Conservation (phyloP, 768 basidiomycete species). For the Tulasnella sp. region DNA sequence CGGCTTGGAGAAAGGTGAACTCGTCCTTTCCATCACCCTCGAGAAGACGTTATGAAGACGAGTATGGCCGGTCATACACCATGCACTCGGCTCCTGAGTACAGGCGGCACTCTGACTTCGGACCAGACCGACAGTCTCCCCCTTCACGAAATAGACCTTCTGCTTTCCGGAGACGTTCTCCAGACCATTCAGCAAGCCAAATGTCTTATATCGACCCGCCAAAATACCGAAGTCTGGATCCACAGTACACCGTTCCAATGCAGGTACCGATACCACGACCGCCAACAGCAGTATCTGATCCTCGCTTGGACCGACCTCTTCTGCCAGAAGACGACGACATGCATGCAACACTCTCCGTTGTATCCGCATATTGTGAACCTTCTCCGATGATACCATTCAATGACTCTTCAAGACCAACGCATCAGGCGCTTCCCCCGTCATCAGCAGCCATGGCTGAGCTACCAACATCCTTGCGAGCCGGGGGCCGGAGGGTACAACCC, state of each 20-base stretch:
- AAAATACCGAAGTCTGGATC: background rate
- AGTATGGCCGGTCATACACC: background rate
- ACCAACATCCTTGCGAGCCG: slow-evolving; percentile 10
- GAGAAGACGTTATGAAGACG: background rate
- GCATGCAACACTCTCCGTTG: background rate
- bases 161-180: background rate
- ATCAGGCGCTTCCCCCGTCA: background rate
- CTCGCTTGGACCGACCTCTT: background rate
- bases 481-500: background rate
- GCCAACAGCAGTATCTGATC: background rate
- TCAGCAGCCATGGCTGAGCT: background rate
- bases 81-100: slow-evolving; percentile 8
- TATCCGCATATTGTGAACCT: slow-evolving; percentile 14
- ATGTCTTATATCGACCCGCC: background rate
- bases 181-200: background rate
- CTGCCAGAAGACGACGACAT: slow-evolving; percentile 1
- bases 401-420: background rate
- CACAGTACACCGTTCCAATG: background rate
- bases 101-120: background rate
- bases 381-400: slow-evolving; percentile 8
- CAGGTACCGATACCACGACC: background rate
- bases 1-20: slow-evolving; percentile 7
- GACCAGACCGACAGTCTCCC: background rate
- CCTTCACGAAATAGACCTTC: background rate
- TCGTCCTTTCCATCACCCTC: background rate